These are phyloP conservation scores for Epichloe aotearoae DNA, from an alignment of 2,329 filamentous ascomycete species.

Conservation along the genomic window DNA sequence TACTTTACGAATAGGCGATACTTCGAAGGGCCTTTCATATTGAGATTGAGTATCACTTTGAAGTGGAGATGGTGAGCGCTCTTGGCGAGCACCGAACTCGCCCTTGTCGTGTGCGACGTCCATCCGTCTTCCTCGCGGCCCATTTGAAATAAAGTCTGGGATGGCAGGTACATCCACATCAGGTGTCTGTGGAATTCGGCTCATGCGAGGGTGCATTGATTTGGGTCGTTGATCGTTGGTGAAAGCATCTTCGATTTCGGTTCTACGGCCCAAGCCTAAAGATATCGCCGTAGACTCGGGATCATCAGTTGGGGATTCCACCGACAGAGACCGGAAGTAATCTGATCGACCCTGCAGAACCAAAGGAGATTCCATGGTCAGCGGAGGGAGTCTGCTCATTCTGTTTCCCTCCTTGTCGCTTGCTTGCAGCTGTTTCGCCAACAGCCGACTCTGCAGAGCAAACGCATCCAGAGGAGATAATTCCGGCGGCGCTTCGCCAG, in stretches of 20 bases:
- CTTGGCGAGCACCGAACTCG: conserved; percentile 36
- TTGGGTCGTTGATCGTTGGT: conserved; percentile 44
- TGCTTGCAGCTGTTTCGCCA: conserved; percentile 79
- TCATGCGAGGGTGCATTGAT: conserved; percentile 66
- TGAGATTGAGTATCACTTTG: conserved; percentile 25
- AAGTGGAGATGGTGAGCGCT: conserved; percentile 44
- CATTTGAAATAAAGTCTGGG: conserved; percentile 26
- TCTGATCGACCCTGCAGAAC: conserved; percentile 61
- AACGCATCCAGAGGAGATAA: conserved; percentile 93
- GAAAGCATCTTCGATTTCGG: conserved; percentile 44
- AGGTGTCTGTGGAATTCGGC: conserved; percentile 41
- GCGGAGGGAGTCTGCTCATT: conserved; percentile 72
- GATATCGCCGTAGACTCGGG: conserved; percentile 16
- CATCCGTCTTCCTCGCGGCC: conserved; percentile 26
- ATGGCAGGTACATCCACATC: conserved; percentile 34
- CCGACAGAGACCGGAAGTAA: conserved; percentile 65
- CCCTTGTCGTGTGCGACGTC: conserved; percentile 26
- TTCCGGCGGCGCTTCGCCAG: conserved; percentile 73
- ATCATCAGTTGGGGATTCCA: conserved; percentile 41
- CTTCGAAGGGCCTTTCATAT: conserved; percentile 14
- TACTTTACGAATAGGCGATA: conserved; percentile 20
- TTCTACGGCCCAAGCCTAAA: conserved; percentile 31
- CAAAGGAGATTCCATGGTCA: conserved; percentile 72
- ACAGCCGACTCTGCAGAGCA: conserved; percentile 74
- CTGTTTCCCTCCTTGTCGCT: conserved; percentile 59